Evolutionary conservation across 768 basidiomycete species (phyloP).

Genomic region (Tulasnella sp.): DNA sequence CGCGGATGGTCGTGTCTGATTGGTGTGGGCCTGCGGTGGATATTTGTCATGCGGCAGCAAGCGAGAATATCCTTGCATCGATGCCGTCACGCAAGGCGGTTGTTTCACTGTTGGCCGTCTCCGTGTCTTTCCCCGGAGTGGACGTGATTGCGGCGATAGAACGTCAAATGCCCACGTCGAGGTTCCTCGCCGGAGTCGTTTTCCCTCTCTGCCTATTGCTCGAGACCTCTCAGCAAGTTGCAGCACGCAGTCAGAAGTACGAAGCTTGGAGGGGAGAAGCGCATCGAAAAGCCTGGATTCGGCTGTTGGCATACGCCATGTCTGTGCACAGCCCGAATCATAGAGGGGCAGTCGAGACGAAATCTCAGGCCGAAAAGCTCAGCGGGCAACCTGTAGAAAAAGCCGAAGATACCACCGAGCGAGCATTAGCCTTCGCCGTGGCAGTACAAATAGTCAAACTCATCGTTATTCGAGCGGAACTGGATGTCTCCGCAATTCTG

Average conservation of each 20-base stretch:
- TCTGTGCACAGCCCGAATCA: conserved; percentile 21
- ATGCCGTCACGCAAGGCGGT: conserved; percentile 28
- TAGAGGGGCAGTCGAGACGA: neutral
- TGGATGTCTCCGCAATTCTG: conserved; percentile 42
- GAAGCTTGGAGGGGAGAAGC: conserved; percentile 38
- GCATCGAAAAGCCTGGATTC: conserved; percentile 44
- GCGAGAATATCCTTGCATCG: conserved; percentile 32
- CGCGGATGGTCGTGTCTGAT: conserved; percentile 26
- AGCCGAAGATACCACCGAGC: neutral
- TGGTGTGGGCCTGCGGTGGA: conserved; percentile 32
- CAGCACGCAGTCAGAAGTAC: conserved; percentile 31
- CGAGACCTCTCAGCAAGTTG: conserved; percentile 38
- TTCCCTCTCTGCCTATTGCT: conserved; percentile 47
- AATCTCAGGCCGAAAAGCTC: neutral
- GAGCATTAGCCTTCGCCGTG: conserved; percentile 29
- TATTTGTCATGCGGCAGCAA: conserved; percentile 36
- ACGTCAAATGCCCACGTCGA: conserved; percentile 41
- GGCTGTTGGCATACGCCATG: conserved; percentile 48
- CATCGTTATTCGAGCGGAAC: conserved; percentile 48
- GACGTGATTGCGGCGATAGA: conserved; percentile 48
- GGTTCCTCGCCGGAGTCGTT: conserved; percentile 51
- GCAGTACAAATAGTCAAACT: conserved; percentile 57
- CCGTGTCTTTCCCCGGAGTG: conserved; percentile 38
- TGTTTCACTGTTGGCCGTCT: conserved; percentile 26
- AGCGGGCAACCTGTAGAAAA: neutral